Conservation (phyloP, 495 filamentous ascomycete genomes). For the Usnea hakonensis region DNA sequence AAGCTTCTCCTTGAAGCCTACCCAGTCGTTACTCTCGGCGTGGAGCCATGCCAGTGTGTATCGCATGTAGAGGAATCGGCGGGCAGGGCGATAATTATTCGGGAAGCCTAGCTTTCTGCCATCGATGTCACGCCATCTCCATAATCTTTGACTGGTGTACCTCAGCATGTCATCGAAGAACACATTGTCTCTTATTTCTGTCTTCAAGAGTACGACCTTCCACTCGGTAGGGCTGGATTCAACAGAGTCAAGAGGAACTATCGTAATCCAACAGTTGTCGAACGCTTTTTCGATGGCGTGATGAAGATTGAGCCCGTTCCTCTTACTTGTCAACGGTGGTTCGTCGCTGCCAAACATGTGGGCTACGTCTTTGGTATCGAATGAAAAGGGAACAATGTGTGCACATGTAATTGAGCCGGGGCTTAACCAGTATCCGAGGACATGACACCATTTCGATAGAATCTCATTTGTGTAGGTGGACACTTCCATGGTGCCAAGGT, state of each 20-base stretch:
- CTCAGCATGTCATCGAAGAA: slow-evolving; percentile 2
- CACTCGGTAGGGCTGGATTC: slow-evolving; percentile 3
- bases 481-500: background rate
- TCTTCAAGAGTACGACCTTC: slow-evolving; percentile 8
- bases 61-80: slow-evolving; percentile 10
- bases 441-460: background rate
- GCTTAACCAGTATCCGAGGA: background rate
- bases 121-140: slow-evolving; percentile 10
- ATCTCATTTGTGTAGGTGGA: background rate
- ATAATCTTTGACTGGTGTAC: background rate
- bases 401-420: slow-evolving; percentile 3
- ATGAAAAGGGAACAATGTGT: slow-evolving; percentile 6
- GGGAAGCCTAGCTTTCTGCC: slow-evolving; percentile 3
- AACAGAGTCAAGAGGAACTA: slow-evolving; percentile 2
- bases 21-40: slow-evolving; percentile 1
- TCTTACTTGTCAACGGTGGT: background rate
- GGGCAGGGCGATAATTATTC: slow-evolving; percentile 11
- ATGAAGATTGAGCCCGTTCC: background rate
- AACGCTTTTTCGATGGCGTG: background rate
- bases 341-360: slow-evolving; percentile 7
- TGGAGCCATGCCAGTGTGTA: background rate
- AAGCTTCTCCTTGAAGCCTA: background rate
- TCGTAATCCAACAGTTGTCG: slow-evolving; percentile 1
- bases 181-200: background rate
- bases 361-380: background rate